These are phyloP conservation scores for Acarospora socialis DNA, from an alignment of 2,329 filamentous ascomycete species.

Conservation along the genomic window DNA sequence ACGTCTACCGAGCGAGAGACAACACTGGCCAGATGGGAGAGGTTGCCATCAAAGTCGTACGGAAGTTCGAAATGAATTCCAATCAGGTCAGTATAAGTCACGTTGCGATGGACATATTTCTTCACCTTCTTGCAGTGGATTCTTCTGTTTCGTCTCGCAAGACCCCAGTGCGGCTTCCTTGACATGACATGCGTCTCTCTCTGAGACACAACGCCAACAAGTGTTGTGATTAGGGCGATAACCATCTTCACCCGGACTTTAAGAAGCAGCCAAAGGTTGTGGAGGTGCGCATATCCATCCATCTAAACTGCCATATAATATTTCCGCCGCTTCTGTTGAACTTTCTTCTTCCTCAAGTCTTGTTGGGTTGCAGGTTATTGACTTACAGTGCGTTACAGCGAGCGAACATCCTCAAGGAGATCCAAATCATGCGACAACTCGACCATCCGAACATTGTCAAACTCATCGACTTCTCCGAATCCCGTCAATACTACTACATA, in stretches of 20 bases:
- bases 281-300: conserved; percentile 59
- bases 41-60: conserved; percentile 95
- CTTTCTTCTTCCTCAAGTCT: neutral
- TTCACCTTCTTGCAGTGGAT: neutral
- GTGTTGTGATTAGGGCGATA: conserved; percentile 56
- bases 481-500: conserved; percentile 92
- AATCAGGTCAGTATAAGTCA: conserved; percentile 67
- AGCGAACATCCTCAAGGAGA: conserved; percentile 95
- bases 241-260: conserved; percentile 90
- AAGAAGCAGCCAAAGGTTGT: conserved; percentile 88
- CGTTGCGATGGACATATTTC: conserved; percentile 2
- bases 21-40: conserved; percentile 55
- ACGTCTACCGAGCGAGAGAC: conserved; percentile 85
- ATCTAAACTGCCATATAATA: conserved; percentile 20
- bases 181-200: conserved; percentile 2
- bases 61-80: conserved; percentile 98
- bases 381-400: conserved; percentile 45
- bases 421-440: conserved; percentile 94
- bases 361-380: conserved; percentile 15
- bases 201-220: conserved; percentile 35
- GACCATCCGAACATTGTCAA: conserved; percentile 95
- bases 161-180: neutral
- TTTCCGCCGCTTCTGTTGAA: neutral
- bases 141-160: neutral
- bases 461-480: conserved; percentile 86